Base-by-base conservation (phyloP, 495 filamentous ascomycete genomes). In the Eremomyces bilateralis region DNA sequence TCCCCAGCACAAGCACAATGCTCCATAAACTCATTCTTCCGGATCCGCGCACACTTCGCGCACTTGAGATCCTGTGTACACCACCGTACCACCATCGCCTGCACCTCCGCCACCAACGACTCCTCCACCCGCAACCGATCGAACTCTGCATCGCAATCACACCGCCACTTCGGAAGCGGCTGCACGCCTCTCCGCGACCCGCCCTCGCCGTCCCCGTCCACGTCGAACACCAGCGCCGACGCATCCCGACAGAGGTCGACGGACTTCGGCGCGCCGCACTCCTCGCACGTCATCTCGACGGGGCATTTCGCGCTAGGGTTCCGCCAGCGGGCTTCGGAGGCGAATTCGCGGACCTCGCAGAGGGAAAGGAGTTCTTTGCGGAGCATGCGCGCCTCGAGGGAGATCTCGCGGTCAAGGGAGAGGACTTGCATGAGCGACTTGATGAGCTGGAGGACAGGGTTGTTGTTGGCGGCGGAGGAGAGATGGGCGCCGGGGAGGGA, bases 331-430 rank as follows among this genome's bases (percentile, higher is more conserved):
- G 76, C 88, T 33, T 88, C 80, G 42, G 72, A 67, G 59, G 71
- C 77, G 57, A 97, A 97, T 53, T 97, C 88, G 41, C 81, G 77
- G 37, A 97, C 67, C 29, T 95, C 85, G 50, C 94, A 92, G 32
- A 94, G 61, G 2, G 71, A 64, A 6, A 97, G 75, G 2, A 95
- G 61, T 29, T 94, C 84, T 44, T 85, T 85, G 17, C 88, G 71
- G 2, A 97, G 61, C 16, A 90, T 54, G 20, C 90, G 73, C 2
- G 76, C 78, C 51, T 94, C 85, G 36, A 91, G 65, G 1, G 70
- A 74, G 46, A 82, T 75, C 38, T 82, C 77, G 50, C 81, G 85
- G 53, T 88, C 88, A 12, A 97, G 62, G 38, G 71, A 77, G 31
- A 95, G 60, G 18, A 95, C 75, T 42, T 93, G 83, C 65, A 84